phyloP scores from a whole-genome alignment of 2,329 filamentous ascomycete genomes.

The Calycina herbarum region DNA sequence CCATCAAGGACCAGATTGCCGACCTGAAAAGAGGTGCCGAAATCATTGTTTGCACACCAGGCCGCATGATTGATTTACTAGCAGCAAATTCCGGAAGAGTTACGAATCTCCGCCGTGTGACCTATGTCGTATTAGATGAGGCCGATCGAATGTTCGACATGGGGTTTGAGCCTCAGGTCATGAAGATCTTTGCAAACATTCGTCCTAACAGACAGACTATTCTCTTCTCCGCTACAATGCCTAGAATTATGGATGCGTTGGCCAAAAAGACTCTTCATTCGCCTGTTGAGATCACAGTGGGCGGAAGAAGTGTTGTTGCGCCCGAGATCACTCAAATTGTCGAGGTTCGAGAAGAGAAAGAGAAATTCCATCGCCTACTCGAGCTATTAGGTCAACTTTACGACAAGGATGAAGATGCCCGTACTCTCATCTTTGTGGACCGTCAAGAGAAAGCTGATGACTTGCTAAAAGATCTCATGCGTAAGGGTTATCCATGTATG shows the following conservation, averaged over 20 bases:
- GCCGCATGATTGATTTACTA: constrained; percentile 91
- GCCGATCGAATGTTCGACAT: constrained; percentile 99
- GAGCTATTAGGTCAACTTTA: constrained; percentile 87
- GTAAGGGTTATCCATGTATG: constrained; percentile 86
- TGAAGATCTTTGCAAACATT: constrained; percentile 92
- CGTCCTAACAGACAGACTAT: constrained; percentile 92
- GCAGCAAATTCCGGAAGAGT: constrained; percentile 93
- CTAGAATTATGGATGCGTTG: constrained; percentile 84
- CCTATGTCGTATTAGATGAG: constrained; percentile 94
- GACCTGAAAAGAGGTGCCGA: constrained; percentile 94
- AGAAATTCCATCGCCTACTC: constrained; percentile 81
- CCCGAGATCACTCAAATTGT: constrained; percentile 93
- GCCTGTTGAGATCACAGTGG: constrained; percentile 89
- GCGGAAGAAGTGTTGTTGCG: constrained; percentile 81
- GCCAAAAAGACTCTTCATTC: constrained; percentile 85
- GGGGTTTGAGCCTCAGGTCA: constrained; percentile 98
- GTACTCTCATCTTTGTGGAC: constrained; percentile 88
- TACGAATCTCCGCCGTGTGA: constrained; percentile 84
- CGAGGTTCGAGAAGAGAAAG: constrained; percentile 77
- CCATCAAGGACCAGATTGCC: constrained; percentile 96
- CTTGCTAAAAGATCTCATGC: constrained; percentile 73
- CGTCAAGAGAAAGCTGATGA: constrained; percentile 87
- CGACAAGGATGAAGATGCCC: constrained; percentile 82
- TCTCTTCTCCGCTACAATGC: constrained; percentile 95
- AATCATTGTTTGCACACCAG: constrained; percentile 92